phyloP scores from a whole-genome alignment of 208 protist genomes.

The Trypanosoma lewisi region DNA sequence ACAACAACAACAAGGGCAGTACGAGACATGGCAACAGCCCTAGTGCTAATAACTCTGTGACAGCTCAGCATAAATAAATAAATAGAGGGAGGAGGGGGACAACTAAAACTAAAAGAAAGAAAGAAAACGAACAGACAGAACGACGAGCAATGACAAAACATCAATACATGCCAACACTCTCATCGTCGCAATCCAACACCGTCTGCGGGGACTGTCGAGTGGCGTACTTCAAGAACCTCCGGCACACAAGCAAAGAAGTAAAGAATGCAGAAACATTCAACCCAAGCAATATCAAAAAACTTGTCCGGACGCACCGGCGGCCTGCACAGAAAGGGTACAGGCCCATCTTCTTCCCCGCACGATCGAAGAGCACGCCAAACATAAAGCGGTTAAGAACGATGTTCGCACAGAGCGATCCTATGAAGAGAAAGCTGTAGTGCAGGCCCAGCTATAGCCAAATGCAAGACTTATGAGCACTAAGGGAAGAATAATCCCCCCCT shows the following conservation, averaged over 20 bases:
- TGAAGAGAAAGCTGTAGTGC: conserved; percentile 57
- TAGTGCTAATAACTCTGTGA: too few relatives aligned
- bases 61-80: too few relatives aligned
- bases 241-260: conserved; percentile 31
- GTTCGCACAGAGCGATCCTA: conserved; percentile 49
- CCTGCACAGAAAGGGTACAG: conserved; percentile 42
- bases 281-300: conserved; percentile 66
- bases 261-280: conserved; percentile 42
- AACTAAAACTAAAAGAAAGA: conserved; percentile 9
- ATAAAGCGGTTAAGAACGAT: conserved; percentile 75
- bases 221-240: conserved; percentile 49
- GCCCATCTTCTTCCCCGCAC: conserved; percentile 27
- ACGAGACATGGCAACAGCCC: too few relatives aligned
- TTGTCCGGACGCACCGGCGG: conserved; percentile 43
- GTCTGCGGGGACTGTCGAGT: neutral
- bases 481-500: too few relatives aligned
- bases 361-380: conserved; percentile 68
- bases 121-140: conserved; percentile 17
- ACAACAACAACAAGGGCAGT: too few relatives aligned
- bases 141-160: conserved; percentile 12
- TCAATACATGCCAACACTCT: neutral
- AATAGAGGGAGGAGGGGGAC: too few relatives aligned
- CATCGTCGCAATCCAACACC: neutral
- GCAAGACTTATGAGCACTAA: too few relatives aligned
- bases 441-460: conserved; percentile 56